phyloP scores from a whole-genome alignment of 1,284 basidiomycete species.

The Puccinia horiana region DNA sequence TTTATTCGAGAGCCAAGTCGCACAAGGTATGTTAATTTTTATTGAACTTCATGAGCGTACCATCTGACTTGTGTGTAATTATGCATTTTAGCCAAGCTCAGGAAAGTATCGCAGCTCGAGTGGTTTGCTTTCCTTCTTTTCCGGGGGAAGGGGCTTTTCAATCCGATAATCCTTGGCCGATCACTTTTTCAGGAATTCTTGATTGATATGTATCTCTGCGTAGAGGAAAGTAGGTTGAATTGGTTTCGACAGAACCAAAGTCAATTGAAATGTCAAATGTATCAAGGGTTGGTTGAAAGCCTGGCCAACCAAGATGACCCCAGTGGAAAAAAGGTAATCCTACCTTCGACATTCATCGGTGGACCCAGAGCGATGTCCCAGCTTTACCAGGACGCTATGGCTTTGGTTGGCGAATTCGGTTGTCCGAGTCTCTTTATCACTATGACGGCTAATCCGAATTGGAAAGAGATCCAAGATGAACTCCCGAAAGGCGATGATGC shows the following conservation, averaged over 20 bases:
- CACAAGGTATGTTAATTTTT: too few species aligned
- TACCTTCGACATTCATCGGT: slow-evolving; percentile 59
- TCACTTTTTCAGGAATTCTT: background rate
- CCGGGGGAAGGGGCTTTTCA: background rate
- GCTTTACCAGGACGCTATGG: slow-evolving; percentile 59
- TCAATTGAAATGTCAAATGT: background rate
- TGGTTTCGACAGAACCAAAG: too few species aligned
- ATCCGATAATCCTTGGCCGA: background rate
- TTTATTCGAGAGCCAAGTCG: too few species aligned
- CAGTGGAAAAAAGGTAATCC: slow-evolving; percentile 54
- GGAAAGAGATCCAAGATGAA: slow-evolving; percentile 60
- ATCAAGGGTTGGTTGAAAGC: background rate
- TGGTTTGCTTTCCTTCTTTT: slow-evolving; percentile 7
- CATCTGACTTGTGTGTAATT: background rate
- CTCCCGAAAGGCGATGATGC: slow-evolving; percentile 61
- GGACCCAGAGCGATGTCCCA: slow-evolving; percentile 58
- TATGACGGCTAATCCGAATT: slow-evolving; percentile 60
- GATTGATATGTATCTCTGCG: background rate
- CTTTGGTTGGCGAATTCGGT: slow-evolving; percentile 57
- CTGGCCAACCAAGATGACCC: slow-evolving; percentile 17
- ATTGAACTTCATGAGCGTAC: too few species aligned
- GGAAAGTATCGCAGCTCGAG: background rate
- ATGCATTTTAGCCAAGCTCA: too few species aligned
- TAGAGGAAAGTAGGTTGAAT: background rate
- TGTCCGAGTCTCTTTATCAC: slow-evolving; percentile 60